These are phyloP conservation scores for Pistacia integerrima DNA, from an alignment of 345 rosid genomes.

Conservation along the genomic window DNA sequence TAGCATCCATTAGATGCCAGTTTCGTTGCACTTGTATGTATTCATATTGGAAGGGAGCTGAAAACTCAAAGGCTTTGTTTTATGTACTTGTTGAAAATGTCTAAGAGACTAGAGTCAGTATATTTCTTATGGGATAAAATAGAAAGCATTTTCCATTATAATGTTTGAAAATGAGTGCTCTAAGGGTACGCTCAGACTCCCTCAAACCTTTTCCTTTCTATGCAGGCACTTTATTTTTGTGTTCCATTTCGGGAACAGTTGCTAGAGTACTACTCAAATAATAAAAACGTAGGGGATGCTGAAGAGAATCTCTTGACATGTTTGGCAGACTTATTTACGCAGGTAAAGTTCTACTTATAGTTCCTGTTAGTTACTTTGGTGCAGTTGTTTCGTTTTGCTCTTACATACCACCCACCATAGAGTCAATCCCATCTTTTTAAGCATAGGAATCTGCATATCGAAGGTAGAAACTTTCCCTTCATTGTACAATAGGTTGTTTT, in stretches of 20 bases:
- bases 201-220: conserved; percentile 2
- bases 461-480: background rate
- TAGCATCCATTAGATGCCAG: background rate
- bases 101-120: background rate
- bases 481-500: background rate
- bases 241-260: conserved; percentile 98
- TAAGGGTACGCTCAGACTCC: background rate
- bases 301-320: conserved; percentile 98
- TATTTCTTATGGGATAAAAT: background rate
- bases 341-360: conserved; percentile 43
- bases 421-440: background rate
- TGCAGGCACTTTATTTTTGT: conserved; percentile 97
- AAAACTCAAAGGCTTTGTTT: background rate
- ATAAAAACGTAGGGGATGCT: conserved; percentile 68
- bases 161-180: background rate
- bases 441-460: background rate
- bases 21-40: background rate
- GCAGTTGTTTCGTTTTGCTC: background rate
- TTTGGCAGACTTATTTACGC: conserved; percentile 91
- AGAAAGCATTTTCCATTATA: background rate
- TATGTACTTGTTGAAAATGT: background rate
- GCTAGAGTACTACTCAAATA: conserved; percentile 85
- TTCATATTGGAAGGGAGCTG: background rate
- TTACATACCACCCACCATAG: background rate
- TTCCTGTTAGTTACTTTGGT: no score